Evolutionary conservation across 768 basidiomycete genomes (phyloP).

Genomic region (Neoboletus brunneissimus): DNA sequence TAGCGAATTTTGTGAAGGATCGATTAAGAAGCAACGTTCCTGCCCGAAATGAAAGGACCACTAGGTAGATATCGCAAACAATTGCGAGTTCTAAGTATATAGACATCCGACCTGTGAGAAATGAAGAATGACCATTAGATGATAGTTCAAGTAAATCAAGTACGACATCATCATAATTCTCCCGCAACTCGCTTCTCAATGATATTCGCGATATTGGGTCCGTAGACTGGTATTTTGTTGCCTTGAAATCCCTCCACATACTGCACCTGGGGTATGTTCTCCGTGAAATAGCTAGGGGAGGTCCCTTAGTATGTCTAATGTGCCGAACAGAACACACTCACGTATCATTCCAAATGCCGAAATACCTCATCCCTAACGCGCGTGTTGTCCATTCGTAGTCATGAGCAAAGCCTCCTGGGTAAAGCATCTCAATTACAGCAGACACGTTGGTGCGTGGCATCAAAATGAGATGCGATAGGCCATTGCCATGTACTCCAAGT

Average conservation of each 20-base stretch:
- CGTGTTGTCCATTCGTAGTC: slow-evolving; percentile 84
- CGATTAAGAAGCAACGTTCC: background rate
- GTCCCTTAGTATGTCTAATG: background rate
- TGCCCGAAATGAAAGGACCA: background rate
- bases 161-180: slow-evolving; percentile 5
- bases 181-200: slow-evolving; percentile 66
- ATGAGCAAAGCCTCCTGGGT: slow-evolving; percentile 75
- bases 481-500: slow-evolving; percentile 77
- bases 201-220: slow-evolving; percentile 59
- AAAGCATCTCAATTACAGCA: slow-evolving; percentile 85
- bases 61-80: background rate
- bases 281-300: slow-evolving; percentile 21
- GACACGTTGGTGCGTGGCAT: slow-evolving; percentile 76
- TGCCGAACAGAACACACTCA: slow-evolving; percentile 32
- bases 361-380: slow-evolving; percentile 71
- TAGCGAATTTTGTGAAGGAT: background rate
- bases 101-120: background rate
- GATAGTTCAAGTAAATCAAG: background rate
- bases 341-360: slow-evolving; percentile 81
- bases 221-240: slow-evolving; percentile 69
- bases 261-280: slow-evolving; percentile 46
- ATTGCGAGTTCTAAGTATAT: background rate
- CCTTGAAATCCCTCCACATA: slow-evolving; percentile 89
- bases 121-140: background rate
- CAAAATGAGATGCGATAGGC: slow-evolving; percentile 80